These are phyloP conservation scores for Scytalidium lignicola DNA, from an alignment of 2,329 filamentous ascomycete genomes.

Conservation along the genomic window DNA sequence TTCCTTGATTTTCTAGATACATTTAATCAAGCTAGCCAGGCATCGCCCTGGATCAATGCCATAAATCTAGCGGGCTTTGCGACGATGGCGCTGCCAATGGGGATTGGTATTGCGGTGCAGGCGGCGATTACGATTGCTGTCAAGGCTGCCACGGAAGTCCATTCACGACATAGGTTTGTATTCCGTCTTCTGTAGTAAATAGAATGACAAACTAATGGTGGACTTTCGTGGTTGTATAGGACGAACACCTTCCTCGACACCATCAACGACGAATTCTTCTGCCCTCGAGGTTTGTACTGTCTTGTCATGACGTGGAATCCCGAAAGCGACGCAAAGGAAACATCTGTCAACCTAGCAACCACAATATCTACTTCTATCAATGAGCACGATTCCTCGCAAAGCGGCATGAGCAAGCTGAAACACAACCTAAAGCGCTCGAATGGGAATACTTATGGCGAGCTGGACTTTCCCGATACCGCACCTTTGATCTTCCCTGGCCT, in stretches of 20 bases:
- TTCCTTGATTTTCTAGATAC: constrained; percentile 42
- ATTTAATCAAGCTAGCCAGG: constrained; percentile 37
- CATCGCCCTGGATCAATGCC: constrained; percentile 30
- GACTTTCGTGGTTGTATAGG: constrained; percentile 4
- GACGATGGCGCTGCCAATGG: constrained; percentile 20
- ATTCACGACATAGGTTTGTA: constrained; percentile 3
- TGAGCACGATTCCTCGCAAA: background rate
- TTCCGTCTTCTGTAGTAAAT: too few species aligned
- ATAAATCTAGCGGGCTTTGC: constrained; percentile 35
- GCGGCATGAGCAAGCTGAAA: background rate
- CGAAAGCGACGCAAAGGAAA: constrained; percentile 11
- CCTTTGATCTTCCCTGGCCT: constrained; percentile 29
- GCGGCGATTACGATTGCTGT: constrained; percentile 2
- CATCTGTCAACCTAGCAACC: background rate
- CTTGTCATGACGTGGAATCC: constrained; percentile 49
- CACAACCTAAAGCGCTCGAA: constrained; percentile 3
- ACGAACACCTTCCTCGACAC: constrained; percentile 46
- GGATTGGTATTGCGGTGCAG: constrained; percentile 1
- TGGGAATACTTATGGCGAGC: constrained; percentile 2
- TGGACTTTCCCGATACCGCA: constrained; percentile 28
- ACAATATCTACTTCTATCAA: background rate
- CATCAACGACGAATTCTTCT: constrained; percentile 50
- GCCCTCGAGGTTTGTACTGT: constrained; percentile 47
- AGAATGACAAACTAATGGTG: background rate
- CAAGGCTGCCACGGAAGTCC: constrained; percentile 1